Percentiles rank a stretch among this genome's conserved stretches.
These are phyloP conservation scores for Capsicum rhomboideum DNA, from an alignment of 257 asterid species.

Conservation along the genomic window DNA sequence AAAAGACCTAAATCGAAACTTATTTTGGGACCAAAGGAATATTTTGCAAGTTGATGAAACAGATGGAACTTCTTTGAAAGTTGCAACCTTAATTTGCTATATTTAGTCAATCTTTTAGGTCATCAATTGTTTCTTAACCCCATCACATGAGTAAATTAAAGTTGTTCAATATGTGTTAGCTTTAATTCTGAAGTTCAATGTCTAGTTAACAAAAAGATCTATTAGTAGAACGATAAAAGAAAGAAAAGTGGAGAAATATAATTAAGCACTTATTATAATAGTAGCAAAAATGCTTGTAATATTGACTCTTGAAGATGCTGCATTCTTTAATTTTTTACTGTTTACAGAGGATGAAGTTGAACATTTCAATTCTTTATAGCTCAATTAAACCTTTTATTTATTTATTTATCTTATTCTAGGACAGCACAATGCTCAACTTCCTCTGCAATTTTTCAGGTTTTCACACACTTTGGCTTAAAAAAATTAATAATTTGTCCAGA, in stretches of 20 bases:
- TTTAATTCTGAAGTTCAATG: neutral
- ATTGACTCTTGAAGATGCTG: conserved; percentile 2
- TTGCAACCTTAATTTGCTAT: no score
- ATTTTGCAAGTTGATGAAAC: neutral
- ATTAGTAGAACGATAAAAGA: neutral
- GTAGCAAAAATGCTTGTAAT: neutral
- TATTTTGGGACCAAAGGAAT: neutral
- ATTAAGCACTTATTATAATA: neutral
- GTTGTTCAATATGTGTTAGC: no score
- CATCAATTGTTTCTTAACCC: no score
- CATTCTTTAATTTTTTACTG: neutral
- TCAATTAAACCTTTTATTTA: neutral
- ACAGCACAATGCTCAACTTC: neutral
- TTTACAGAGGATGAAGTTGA: neutral
- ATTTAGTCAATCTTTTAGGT: no score
- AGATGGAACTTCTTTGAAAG: neutral
- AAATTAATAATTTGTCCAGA: conserved; percentile 22
- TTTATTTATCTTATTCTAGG: neutral
- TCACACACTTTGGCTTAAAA: conserved; percentile 19
- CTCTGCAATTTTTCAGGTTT: neutral
- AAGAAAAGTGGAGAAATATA: neutral
- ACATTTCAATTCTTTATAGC: neutral
- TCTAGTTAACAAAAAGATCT: neutral
- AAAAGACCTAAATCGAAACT: neutral
- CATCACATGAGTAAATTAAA: no score